phyloP scores from a whole-genome alignment of 176 grass and related monocot species.

The Panicum miliaceum region DNA sequence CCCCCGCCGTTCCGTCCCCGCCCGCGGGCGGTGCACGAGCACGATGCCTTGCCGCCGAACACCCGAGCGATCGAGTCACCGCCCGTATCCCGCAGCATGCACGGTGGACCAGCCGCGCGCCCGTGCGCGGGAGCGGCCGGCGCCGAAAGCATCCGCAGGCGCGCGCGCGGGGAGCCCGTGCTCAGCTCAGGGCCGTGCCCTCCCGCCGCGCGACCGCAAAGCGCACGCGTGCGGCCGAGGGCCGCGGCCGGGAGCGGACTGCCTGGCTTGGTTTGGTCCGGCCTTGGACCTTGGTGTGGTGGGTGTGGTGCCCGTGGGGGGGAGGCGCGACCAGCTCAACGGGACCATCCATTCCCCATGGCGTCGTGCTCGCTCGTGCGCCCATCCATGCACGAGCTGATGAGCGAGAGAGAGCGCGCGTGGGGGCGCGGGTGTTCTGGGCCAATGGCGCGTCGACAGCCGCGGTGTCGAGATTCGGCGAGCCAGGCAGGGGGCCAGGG shows the following conservation, averaged over 20 bases:
- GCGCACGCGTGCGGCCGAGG: not conserved
- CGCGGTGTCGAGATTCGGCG: constrained; percentile 25
- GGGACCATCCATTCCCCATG: not conserved
- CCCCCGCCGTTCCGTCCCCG: not conserved
- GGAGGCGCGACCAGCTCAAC: not conserved
- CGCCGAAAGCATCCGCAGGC: not conserved
- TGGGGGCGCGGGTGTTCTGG: not conserved
- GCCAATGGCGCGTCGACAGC: constrained; percentile 39
- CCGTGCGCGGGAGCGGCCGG: not conserved
- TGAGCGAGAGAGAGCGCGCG: not conserved
- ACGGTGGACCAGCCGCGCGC: not conserved
- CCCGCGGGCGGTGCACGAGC: not conserved
- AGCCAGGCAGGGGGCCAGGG: not conserved
- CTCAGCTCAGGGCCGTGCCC: too few relatives aligned
- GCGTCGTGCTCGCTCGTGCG: not conserved
- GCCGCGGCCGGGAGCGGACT: too few relatives aligned
- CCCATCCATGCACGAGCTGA: not conserved
- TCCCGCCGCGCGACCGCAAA: not conserved
- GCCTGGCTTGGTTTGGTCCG: not conserved
- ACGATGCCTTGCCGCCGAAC: not conserved
- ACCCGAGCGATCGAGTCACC: not conserved
- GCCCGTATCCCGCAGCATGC: not conserved
- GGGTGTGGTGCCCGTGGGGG: not conserved
- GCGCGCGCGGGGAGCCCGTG: not conserved
- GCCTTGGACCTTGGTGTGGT: not conserved